Conservation (phyloP, 2,329 filamentous ascomycete genomes). For the Fusarium sp. region DNA sequence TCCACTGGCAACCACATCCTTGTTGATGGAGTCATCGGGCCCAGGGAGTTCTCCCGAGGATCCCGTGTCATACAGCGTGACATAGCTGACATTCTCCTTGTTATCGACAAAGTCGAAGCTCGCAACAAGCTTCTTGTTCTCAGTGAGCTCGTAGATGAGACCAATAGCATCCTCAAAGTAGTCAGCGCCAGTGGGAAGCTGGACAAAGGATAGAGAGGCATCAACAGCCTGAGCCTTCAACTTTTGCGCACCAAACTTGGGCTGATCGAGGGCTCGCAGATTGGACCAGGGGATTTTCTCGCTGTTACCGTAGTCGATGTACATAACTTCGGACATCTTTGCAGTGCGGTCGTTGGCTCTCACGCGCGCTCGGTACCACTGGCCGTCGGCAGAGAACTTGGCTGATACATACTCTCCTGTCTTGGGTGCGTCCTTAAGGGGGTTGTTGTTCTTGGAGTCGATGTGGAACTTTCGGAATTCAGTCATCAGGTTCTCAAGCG, state of each 20-base stretch:
- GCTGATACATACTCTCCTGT: constrained; percentile 92
- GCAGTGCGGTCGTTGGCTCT: constrained; percentile 92
- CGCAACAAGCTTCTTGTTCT: constrained; percentile 83
- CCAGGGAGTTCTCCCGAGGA: constrained; percentile 66
- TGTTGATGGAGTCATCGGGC: constrained; percentile 86
- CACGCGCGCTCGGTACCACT: constrained; percentile 95
- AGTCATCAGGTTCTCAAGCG: constrained; percentile 88
- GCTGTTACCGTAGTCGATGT: constrained; percentile 96
- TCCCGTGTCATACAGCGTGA: constrained; percentile 88
- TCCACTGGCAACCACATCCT: constrained; percentile 85
- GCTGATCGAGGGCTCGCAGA: constrained; percentile 82
- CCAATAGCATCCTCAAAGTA: constrained; percentile 85
- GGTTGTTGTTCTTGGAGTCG: constrained; percentile 81
- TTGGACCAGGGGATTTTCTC: constrained; percentile 88
- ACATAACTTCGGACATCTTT: constrained; percentile 90
- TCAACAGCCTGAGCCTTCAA: constrained; percentile 90
- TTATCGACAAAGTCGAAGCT: constrained; percentile 87
- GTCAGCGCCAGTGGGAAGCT: constrained; percentile 84
- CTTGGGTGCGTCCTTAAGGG: constrained; percentile 83
- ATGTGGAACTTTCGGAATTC: constrained; percentile 93
- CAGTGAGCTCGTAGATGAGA: constrained; percentile 81
- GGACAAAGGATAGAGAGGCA: constrained; percentile 87
- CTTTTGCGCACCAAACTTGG: constrained; percentile 83
- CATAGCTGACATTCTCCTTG: constrained; percentile 84
- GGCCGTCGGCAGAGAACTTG: constrained; percentile 87